Conservation (phyloP, 805 yeast species). For the Pichia paraexigua region DNA sequence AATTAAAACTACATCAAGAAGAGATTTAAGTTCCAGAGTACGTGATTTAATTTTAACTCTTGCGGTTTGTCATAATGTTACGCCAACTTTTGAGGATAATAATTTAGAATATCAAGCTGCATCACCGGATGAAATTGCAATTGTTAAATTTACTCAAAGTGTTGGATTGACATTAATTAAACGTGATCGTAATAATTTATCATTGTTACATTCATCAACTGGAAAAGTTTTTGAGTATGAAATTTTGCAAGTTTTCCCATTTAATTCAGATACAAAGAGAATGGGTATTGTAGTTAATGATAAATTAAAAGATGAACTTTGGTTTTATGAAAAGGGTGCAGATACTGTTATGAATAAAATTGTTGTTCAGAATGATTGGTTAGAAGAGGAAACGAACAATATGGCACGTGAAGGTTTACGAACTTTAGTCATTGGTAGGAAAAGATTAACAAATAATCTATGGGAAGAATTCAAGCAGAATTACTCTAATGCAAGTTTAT, state of each 20-base stretch:
- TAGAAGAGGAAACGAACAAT: constrained; percentile 93
- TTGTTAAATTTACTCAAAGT: constrained; percentile 80
- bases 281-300: constrained; percentile 87
- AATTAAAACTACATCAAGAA: constrained; percentile 34
- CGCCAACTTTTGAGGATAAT: constrained; percentile 82
- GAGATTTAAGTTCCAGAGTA: constrained; percentile 68
- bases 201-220: constrained; percentile 55
- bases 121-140: constrained; percentile 97
- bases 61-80: constrained; percentile 95
- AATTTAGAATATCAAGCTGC: constrained; percentile 84
- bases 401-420: constrained; percentile 98
- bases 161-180: constrained; percentile 76
- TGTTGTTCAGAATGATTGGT: constrained; percentile 86
- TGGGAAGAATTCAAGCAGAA: constrained; percentile 58
- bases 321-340: constrained; percentile 93
- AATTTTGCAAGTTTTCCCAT: constrained; percentile 82
- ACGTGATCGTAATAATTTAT: constrained; percentile 74
- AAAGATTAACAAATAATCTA: constrained; percentile 45
- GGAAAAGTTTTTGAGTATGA: constrained; percentile 48
- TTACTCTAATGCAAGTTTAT: constrained; percentile 64
- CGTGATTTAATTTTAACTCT: constrained; percentile 74
- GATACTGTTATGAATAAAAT: constrained; percentile 86
- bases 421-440: constrained; percentile 89
- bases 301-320: constrained; percentile 52
- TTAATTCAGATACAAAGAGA: constrained; percentile 89